Evolutionary conservation across 176 grass and related monocot species (phyloP).

Genomic region (Rhynchospora tenuis): DNA sequence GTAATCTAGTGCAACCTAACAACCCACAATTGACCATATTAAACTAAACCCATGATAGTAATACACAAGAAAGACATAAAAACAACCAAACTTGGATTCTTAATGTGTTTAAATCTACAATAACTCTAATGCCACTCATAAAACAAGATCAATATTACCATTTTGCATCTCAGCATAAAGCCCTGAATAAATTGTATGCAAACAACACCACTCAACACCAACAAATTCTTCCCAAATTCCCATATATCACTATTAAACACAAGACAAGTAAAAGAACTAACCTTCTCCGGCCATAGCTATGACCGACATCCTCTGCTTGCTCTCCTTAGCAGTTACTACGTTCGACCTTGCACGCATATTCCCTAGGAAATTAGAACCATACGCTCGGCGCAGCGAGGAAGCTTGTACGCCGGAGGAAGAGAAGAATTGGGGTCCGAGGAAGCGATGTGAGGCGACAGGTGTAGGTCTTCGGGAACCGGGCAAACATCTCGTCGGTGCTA

Average conservation of each 20-base stretch:
- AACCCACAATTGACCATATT: not conserved
- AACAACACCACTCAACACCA: not conserved
- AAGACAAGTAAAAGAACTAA: conserved; percentile 20
- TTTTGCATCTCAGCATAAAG: not conserved
- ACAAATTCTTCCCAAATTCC: not conserved
- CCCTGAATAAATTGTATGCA: not conserved
- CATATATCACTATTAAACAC: not conserved
- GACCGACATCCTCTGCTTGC: conserved; percentile 46
- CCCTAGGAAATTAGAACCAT: conserved; percentile 27
- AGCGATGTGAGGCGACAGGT: conserved; percentile 39
- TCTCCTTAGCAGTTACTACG: conserved; percentile 1
- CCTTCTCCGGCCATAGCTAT: conserved; percentile 71
- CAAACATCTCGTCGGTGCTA: conserved; percentile 18
- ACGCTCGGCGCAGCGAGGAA: conserved; percentile 26
- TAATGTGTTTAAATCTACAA: not conserved
- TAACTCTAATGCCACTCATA: not conserved
- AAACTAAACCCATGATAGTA: not conserved
- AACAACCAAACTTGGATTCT: not conserved
- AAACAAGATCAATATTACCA: not conserved
- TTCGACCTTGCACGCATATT: conserved; percentile 21
- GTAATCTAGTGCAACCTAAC: not conserved
- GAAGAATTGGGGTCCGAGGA: conserved; percentile 55
- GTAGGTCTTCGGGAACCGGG: conserved; percentile 4
- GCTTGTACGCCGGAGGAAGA: conserved; percentile 34
- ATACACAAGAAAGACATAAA: not conserved